Base-by-base conservation (phyloP, 345 rosid species). In the Citropsis articulata region DNA sequence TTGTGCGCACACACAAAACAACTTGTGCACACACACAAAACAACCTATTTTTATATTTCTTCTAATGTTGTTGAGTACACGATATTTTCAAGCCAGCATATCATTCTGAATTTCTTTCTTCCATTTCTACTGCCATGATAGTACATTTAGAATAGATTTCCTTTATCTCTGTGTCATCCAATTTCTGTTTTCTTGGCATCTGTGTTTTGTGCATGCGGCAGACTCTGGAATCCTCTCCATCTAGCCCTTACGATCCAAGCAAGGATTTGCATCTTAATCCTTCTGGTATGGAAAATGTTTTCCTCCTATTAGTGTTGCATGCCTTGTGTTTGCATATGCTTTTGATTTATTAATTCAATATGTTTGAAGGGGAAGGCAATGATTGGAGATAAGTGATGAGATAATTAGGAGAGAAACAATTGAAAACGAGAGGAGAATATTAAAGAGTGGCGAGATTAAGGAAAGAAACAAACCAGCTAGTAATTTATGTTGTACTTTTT, bases 221-320 rank as follows among this genome's bases (percentile, higher is more conserved):
- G 98, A 85, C 84, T 21, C 78, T 90, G 81, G 95, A 87, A 78
- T 84, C 89, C 73, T 83, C 89, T 79, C 81, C 86, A 79, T 82
- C 91, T 77, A 72, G 80, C 50, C 82, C 89, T 68, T 53, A 42
- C 30, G 65, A 75, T 75, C 25, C 67, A 18, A 81, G 80, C 83
- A 89, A 84, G 83, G 93, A 90, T 69, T 77, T 71, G 45, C 70
- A 66, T 76, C 63, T 48, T 83, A 79, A 76, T 72, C 75, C 81
- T 40, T 75, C 88, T 60, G 88, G 92, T 87, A 84, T 71, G 83
- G 61, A 73, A 42, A 30, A 33, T 40, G 36, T 27, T 69, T 81
- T 48, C 25, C 25, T 79, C 40, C 14, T 53, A 31, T 42, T 76
- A 64, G 22, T 45, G 24, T 13, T 22, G 61, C 19, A 48, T 74